Evolutionary conservation across 2,329 filamentous ascomycete genomes (phyloP), one percentile per base, ranked within the genome.

Genomic region (Cladorrhinum sp.): DNA sequence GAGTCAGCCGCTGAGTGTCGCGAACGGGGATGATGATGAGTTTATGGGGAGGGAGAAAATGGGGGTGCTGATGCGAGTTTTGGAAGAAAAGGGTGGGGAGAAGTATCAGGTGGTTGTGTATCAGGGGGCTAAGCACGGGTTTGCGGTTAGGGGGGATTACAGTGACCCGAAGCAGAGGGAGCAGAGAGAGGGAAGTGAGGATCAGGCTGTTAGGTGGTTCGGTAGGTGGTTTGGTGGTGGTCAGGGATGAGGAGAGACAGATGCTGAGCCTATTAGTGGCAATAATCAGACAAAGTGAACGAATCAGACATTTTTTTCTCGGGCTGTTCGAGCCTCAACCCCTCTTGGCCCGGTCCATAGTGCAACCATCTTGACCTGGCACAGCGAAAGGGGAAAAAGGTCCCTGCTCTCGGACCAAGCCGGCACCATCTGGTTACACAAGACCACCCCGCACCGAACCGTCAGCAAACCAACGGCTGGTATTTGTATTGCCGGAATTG

Each of bases 71-170:
- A 67, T 69, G 59, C 61, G 59, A 46, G 66, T 74, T 28, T 56
- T 76, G 21, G 70, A 71, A 49, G 62, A 33, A 20, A 69, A 67
- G 55, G 66, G 53, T 62, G 71, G 59, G 52, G 56, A 52, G 21
- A 42, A 8, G 30, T 46, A 65, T 63, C 73, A 77, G 65, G 68
- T 73, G 46, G 64, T 67, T 33, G 68, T 76, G 54, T 70, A 74
- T 57, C 67, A 69, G 0, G 75, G 75, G 2, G 76, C 76, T 5
- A 73, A 70, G 64, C 77, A 79, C 67, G 76, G 76, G 9, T 79
- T 79, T 70, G 73, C 74, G 10, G 69, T 77, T 4, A 65, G 76
- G 21, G 68, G 69, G 9, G 67, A 75, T 59, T 70, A 69, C 2
- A 65, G 68, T 7, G 72, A 78, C 68, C 67, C 72, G 55, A 55